These are phyloP conservation scores for Globisporangium lucens DNA, from an alignment of 352 stramenopile species.

Conservation along the genomic window DNA sequence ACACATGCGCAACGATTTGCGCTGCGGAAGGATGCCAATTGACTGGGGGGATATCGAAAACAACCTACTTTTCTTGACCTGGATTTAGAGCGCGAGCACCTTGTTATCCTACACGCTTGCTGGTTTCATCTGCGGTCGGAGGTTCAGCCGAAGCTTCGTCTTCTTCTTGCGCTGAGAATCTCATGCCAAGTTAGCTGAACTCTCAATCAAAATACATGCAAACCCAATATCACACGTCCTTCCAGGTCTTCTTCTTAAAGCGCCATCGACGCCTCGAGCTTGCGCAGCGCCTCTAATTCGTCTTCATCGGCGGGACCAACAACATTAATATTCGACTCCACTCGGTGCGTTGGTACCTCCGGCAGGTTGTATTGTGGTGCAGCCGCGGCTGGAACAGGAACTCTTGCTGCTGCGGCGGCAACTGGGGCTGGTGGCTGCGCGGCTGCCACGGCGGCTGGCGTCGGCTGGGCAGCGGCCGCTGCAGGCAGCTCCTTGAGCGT, in stretches of 20 bases:
- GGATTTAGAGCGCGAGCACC: not conserved
- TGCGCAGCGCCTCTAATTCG: slow-evolving; percentile 80
- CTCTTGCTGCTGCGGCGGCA: slow-evolving; percentile 16
- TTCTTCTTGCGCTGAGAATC: not conserved
- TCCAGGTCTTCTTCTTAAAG: slow-evolving; percentile 30
- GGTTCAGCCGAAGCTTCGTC: not conserved
- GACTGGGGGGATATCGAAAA: not conserved
- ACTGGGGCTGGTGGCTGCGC: slow-evolving; percentile 15
- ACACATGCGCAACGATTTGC: not conserved
- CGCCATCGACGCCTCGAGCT: slow-evolving; percentile 85
- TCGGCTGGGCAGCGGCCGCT: slow-evolving; percentile 21
- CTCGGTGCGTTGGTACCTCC: slow-evolving; percentile 68
- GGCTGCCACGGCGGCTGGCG: slow-evolving; percentile 19
- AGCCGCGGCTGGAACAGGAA: slow-evolving; percentile 21
- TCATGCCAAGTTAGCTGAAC: not conserved
- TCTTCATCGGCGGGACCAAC: slow-evolving; percentile 71
- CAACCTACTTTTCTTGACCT: not conserved
- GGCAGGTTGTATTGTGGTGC: slow-evolving; percentile 64
- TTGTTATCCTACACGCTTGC: not conserved
- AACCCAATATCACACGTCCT: not conserved
- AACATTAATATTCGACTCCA: slow-evolving; percentile 79
- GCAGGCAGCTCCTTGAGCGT: slow-evolving; percentile 39
- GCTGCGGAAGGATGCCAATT: slow-evolving; percentile 5
- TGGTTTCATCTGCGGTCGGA: not conserved
- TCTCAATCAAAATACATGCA: not conserved